Conservation (phyloP, 305 asterid species). For the Fraxinus xanthoxyloides region DNA sequence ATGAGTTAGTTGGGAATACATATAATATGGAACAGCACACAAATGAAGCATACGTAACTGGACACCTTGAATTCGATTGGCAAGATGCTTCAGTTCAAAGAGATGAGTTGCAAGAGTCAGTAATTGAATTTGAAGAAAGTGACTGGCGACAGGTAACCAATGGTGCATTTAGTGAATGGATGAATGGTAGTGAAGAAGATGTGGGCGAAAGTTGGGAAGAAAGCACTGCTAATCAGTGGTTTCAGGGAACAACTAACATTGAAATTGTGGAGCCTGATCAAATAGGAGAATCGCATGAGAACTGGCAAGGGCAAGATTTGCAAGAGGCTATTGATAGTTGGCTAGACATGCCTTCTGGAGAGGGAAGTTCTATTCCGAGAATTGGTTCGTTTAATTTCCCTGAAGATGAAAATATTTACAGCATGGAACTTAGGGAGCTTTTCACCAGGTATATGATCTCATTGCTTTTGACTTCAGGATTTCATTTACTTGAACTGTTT, state of each 20-base stretch:
- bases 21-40: conserved; percentile 21
- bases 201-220: conserved; percentile 23
- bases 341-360: conserved; percentile 63
- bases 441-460: conserved; percentile 61
- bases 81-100: conserved; percentile 33
- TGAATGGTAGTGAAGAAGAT: conserved; percentile 24
- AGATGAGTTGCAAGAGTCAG: conserved; percentile 33
- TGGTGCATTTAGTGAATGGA: conserved; percentile 29
- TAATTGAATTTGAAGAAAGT: conserved; percentile 29
- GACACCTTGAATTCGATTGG: conserved; percentile 16
- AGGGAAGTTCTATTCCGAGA: conserved; percentile 44
- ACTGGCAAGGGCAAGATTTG: conserved; percentile 58
- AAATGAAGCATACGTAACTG: conserved; percentile 14
- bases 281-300: conserved; percentile 50
- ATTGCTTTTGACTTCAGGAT: not conserved
- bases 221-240: conserved; percentile 24
- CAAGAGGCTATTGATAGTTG: conserved; percentile 69
- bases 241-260: conserved; percentile 23
- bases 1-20: conserved; percentile 12
- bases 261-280: conserved; percentile 41
- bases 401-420: conserved; percentile 59
- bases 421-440: conserved; percentile 79
- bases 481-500: not conserved
- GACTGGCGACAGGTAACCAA: conserved; percentile 23
- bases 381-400: conserved; percentile 39